Base-by-base conservation (phyloP, 495 filamentous ascomycete species). In the Neurospora sp. region DNA sequence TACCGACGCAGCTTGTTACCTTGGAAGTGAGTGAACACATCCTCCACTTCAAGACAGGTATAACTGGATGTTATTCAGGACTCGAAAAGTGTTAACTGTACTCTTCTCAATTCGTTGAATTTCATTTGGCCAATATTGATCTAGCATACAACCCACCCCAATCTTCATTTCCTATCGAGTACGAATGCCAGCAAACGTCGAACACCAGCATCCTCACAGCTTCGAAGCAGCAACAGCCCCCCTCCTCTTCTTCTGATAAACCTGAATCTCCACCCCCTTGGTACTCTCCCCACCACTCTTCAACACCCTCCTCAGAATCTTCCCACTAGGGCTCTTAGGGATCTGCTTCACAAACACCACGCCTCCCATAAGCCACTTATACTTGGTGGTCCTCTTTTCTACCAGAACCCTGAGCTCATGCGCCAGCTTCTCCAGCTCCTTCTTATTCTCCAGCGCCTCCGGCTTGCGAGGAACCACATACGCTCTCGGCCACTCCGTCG, bases 301-400 rank as follows among this genome's bases (percentile, higher is more conserved):
- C 72, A 92, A 78, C 73, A 89, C 78, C 72, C 88, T 81, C 73
- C 90, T 85, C 76, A 92, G 79, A 20, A 92, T 92, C 84, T 92
- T 92, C 18, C 90, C 90, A 74, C 86, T 89, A 0, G 90, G 86
- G 76, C 86, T 89, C 82, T 91, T 91, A n/a, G 90, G 90, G 62
- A 92, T 88, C 72, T 84, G 85, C 20, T 86, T 79, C 7, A 90
- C 76, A 79, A 92, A 89, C 78, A 91, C 88, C 16, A 92, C 79
- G 78, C 83, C 90, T 77, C 83, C 90, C 72, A 84, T 84, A n/a
- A 92, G 78, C 88, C 89, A 91, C 81, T 92, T 93, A 72, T 90
- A 84, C 78, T 86, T 84, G 11, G 88, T 85, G 79, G 90, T 91
- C 71, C 86, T 88, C 76, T 87, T 83, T 80, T 85, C 86, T 38